Conservation (phyloP, 2,329 filamentous ascomycete genomes). For the Corinectria fuckeliana region DNA sequence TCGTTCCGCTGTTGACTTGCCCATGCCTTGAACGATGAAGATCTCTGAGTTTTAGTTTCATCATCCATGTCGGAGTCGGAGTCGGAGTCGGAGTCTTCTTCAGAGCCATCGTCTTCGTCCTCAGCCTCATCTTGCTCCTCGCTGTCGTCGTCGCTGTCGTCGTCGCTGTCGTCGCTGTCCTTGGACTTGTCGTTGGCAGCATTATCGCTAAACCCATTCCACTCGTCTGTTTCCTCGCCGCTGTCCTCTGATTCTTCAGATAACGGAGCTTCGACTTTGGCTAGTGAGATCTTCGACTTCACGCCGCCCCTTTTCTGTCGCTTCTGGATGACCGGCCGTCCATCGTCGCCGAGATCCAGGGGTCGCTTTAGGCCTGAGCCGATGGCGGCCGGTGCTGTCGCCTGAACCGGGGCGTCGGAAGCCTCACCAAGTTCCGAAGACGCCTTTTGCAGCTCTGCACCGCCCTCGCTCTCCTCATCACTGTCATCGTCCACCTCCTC, state of each 20-base stretch:
- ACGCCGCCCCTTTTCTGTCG: conserved; percentile 74
- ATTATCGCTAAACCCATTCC: conserved; percentile 66
- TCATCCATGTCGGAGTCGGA: conserved; percentile 39
- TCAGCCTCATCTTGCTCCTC: conserved; percentile 24
- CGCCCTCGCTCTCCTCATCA: conserved; percentile 26
- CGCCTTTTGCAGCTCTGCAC: neutral
- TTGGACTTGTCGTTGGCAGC: conserved; percentile 42
- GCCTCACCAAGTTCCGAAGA: neutral
- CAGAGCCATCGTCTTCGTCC: conserved; percentile 35
- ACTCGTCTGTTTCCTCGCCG: conserved; percentile 55
- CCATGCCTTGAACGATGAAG: conserved; percentile 90
- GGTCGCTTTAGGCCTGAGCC: conserved; percentile 89
- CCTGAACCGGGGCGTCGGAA: conserved; percentile 4
- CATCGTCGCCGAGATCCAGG: conserved; percentile 78
- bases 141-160: conserved; percentile 42
- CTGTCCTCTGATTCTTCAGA: conserved; percentile 43
- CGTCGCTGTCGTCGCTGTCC: conserved; percentile 27
- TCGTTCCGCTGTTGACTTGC: conserved; percentile 86
- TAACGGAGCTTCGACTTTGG: conserved; percentile 48
- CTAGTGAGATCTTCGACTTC: conserved; percentile 58
- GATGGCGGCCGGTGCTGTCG: conserved; percentile 38
- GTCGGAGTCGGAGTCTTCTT: conserved; percentile 43
- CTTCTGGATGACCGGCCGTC: conserved; percentile 82
- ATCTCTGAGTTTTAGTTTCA: conserved; percentile 43
- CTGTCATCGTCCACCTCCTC: conserved; percentile 38